phyloP scores from a whole-genome alignment of 2,329 filamentous ascomycete genomes.

The Penicillium janthinellum region DNA sequence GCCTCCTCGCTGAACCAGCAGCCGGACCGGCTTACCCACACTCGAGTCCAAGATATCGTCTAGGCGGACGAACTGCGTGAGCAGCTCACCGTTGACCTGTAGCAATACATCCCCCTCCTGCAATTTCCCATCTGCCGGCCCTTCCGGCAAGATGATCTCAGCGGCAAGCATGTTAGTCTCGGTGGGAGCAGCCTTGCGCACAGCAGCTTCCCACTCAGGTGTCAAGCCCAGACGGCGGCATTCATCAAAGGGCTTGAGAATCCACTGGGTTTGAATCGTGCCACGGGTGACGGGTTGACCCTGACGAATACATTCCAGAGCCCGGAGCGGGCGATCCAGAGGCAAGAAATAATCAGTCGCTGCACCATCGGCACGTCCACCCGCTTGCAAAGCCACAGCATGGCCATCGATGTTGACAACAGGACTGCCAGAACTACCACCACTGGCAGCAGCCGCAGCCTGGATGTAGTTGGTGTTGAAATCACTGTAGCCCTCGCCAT shows the following conservation, averaged over 20 bases:
- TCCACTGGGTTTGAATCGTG: slow-evolving; percentile 97
- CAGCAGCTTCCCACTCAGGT: slow-evolving; percentile 80
- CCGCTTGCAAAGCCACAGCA: slow-evolving; percentile 90
- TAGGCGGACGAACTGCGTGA: slow-evolving; percentile 89
- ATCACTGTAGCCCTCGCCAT: slow-evolving; percentile 96
- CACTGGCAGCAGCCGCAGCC: slow-evolving; percentile 93
- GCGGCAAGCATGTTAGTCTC: slow-evolving; percentile 97
- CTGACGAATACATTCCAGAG: slow-evolving; percentile 80
- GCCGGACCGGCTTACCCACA: slow-evolving; percentile 74
- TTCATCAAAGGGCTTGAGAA: slow-evolving; percentile 96
- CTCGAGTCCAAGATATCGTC: slow-evolving; percentile 90
- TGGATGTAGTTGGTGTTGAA: slow-evolving; percentile 98
- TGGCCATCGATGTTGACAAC: slow-evolving; percentile 94
- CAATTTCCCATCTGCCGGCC: slow-evolving; percentile 81
- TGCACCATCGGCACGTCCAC: slow-evolving; percentile 88
- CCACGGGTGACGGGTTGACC: slow-evolving; percentile 78
- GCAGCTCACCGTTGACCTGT: slow-evolving; percentile 88
- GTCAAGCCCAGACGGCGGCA: slow-evolving; percentile 85
- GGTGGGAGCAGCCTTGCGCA: slow-evolving; percentile 80
- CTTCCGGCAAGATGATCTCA: slow-evolving; percentile 89
- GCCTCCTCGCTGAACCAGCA: slow-evolving; percentile 86
- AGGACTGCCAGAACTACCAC: slow-evolving; percentile 96
- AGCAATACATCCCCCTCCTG: slow-evolving; percentile 93
- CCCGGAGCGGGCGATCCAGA: slow-evolving; percentile 83
- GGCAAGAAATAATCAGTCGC: slow-evolving; percentile 98